Evolutionary conservation across 305 asterid species (phyloP).

Genomic region (Striga hermonthica): DNA sequence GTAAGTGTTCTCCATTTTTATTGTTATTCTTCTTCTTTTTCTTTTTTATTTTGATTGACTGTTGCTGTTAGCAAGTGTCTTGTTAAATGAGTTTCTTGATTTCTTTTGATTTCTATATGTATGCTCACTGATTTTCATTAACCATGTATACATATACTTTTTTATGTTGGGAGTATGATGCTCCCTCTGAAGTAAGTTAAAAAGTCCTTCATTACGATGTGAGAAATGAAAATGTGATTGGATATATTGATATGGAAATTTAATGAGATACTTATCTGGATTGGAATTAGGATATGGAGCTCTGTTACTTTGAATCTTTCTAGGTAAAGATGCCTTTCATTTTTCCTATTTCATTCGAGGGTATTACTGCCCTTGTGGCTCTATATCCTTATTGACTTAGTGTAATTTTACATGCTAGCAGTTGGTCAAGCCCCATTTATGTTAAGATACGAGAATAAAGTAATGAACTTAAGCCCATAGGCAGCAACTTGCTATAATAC

Average conservation of each 20-base stretch:
- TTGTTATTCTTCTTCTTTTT: not conserved
- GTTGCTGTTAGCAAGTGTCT: not conserved
- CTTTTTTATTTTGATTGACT: not conserved
- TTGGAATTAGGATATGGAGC: slow-evolving; percentile 18
- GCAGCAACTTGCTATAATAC: slow-evolving; percentile 12
- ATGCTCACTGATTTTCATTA: slow-evolving; percentile 9
- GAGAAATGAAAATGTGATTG: not conserved
- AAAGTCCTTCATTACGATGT: not conserved
- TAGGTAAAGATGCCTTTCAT: slow-evolving; percentile 19
- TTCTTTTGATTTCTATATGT: slow-evolving; percentile 14
- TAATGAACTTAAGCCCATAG: slow-evolving; percentile 13
- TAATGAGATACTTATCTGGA: slow-evolving; percentile 5
- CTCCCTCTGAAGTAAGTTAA: not conserved
- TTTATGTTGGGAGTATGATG: slow-evolving; percentile 36
- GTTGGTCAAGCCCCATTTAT: slow-evolving; percentile 16
- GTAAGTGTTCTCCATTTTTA: slow-evolving; percentile 35
- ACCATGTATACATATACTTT: not conserved
- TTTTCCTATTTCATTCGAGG: not conserved
- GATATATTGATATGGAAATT: slow-evolving; percentile 12
- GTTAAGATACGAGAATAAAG: slow-evolving; percentile 17
- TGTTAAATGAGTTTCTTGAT: not conserved
- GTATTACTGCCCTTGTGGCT: slow-evolving; percentile 14
- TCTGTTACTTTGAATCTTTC: slow-evolving; percentile 21
- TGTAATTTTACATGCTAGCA: slow-evolving; percentile 19
- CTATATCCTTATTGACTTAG: not conserved